Percentiles rank a stretch among this genome's conserved stretches.
Evolutionary conservation across 441 rosid genomes (phyloP).

Genomic region (Brassica balearica): DNA sequence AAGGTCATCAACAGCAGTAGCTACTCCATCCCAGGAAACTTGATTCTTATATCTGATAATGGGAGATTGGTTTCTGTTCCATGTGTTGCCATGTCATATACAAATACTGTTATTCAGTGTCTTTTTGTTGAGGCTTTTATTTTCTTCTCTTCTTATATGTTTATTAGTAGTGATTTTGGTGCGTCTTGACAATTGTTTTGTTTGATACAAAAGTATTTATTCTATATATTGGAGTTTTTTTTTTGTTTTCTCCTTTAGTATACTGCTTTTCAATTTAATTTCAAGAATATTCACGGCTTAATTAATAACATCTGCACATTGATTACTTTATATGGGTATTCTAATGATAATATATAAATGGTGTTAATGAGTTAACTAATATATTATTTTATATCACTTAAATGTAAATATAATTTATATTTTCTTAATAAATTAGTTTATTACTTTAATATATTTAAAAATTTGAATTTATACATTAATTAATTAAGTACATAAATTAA

Average conservation of each 20-base stretch:
- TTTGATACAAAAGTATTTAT: background rate
- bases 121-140: background rate
- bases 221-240: background rate
- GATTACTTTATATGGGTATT: no score
- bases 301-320: no score
- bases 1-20: conserved; percentile 43
- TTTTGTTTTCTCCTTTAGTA: background rate
- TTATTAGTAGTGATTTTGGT: conserved; percentile 31
- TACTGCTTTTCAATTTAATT: background rate
- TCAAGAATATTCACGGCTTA: no score
- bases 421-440: no score
- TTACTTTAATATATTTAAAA: no score
- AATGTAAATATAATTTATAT: no score
- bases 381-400: no score
- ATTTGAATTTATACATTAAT: no score
- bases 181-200: conserved; percentile 18
- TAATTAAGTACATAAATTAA: no score
- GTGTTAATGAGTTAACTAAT: no score
- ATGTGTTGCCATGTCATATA: conserved; percentile 23
- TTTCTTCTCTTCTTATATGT: conserved; percentile 10
- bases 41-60: conserved; percentile 16
- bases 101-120: background rate
- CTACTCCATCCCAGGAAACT: conserved; percentile 44
- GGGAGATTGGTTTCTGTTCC: conserved; percentile 34
- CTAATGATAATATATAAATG: no score